Base-by-base conservation (phyloP, 2,329 filamentous ascomycete species). In the Pyricularia sp. region DNA sequence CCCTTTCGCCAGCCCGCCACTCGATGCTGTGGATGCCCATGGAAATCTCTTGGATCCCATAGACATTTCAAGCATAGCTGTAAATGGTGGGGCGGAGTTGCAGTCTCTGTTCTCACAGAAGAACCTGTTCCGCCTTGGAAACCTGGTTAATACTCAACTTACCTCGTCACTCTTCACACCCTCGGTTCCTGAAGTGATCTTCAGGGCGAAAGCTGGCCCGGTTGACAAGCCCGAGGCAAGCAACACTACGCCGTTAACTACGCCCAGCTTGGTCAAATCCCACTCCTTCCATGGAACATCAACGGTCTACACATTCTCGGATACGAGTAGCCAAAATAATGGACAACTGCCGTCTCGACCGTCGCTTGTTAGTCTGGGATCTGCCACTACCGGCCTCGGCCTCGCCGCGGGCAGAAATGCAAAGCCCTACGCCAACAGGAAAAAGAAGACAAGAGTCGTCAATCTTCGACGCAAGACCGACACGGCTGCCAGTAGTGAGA, bases 61-160 rank as follows among this genome's bases (percentile, higher is more conserved):
- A 67, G 88, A 93, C 71, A 89, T 94, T 68, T 91, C 92, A 0
- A 88, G 90, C 3, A 81, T 97, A 68, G 90, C 91, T 0, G 83
- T 97, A 10, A 92, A 97, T 72, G 89, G 90, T 23, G 88, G 90
- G 4, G 85, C 90, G 7, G 94, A 97, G 76, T 88, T 91, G 25
- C 93, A 97, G 77, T 93, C 93, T 0, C 85, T 97, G 6, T 98
- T 99, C 77, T 98, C 94, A 0, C 93, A 97, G 76, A 97, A 97
- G 84, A 98, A 97, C 74, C 82, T 98, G 55, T 80, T 97, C 28
- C 90, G 92, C 67, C 83, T 99, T 14, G 92, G 91, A 28, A 88
- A 92, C 0, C 82, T 99, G 69, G 93, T 88, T 4, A 91, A 97
- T 75, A 97, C 93, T 2, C 93, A 98, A 74, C 89, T 92, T 65